Percentiles rank a stretch among this genome's conserved stretches.
Conservation (phyloP, 768 basidiomycete genomes). For the Pleurotus tuber-regium region DNA sequence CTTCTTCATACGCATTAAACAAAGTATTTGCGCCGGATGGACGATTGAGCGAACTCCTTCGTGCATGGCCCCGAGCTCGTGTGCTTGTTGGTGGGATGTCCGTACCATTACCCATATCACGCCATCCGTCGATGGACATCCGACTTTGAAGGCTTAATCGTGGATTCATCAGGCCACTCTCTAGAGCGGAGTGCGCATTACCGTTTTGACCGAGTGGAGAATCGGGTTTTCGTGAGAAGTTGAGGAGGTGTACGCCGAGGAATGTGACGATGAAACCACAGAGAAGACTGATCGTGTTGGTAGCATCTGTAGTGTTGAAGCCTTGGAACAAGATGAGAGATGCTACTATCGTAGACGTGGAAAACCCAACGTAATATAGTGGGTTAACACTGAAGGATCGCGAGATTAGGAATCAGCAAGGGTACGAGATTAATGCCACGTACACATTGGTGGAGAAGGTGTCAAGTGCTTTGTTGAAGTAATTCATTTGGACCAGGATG, state of each 20-base stretch:
- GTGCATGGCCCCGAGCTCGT: conserved; percentile 48
- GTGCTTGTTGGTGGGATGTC: conserved; percentile 31
- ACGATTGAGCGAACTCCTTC: conserved; percentile 64
- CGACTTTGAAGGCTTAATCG: conserved; percentile 80
- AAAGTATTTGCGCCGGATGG: conserved; percentile 61
- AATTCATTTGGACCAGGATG: conserved; percentile 92
- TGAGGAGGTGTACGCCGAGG: conserved; percentile 94
- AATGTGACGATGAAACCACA: conserved; percentile 92
- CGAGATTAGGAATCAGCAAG: background rate
- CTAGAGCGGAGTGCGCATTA: conserved; percentile 49
- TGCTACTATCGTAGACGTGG: conserved; percentile 88
- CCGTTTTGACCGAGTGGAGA: conserved; percentile 36
- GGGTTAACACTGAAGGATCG: conserved; percentile 76
- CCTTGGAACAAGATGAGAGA: conserved; percentile 97
- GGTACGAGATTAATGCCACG: conserved; percentile 26
- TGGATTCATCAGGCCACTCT: conserved; percentile 71
- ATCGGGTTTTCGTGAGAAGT: conserved; percentile 66
- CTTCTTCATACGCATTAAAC: conserved; percentile 74
- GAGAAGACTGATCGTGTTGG: conserved; percentile 83
- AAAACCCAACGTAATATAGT: conserved; percentile 97
- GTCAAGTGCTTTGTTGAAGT: conserved; percentile 97
- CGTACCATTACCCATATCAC: conserved; percentile 26
- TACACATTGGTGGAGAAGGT: conserved; percentile 98
- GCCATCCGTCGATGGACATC: conserved; percentile 77
- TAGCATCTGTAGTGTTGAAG: conserved; percentile 83